Evolutionary conservation across 768 basidiomycete species (phyloP).

Genomic region (Lactifluus echinatus): DNA sequence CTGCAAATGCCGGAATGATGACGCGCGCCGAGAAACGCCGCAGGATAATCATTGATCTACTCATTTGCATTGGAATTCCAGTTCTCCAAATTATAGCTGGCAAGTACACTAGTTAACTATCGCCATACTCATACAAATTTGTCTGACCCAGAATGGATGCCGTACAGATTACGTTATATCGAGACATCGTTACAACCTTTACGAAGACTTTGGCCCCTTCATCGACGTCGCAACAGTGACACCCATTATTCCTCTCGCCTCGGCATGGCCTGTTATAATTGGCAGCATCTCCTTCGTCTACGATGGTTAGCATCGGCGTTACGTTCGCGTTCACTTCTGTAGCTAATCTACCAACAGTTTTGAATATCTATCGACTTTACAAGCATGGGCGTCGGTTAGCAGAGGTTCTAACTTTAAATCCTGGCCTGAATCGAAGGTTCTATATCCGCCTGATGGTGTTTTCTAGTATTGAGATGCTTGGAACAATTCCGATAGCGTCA

Average conservation of each 20-base stretch:
- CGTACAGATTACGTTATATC: conserved; percentile 5
- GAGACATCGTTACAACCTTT: conserved; percentile 40
- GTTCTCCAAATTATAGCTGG: conserved; percentile 6
- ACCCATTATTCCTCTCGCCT: conserved; percentile 27
- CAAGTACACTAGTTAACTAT: background rate
- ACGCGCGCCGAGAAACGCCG: conserved; percentile 27
- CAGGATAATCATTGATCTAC: conserved; percentile 26
- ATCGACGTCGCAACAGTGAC: conserved; percentile 29
- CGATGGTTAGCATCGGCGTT: conserved; percentile 30
- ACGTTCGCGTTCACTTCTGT: background rate
- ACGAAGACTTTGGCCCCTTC: conserved; percentile 38
- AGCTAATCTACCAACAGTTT: conserved; percentile 12
- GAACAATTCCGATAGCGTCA: background rate
- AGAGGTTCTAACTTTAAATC: conserved; percentile 24
- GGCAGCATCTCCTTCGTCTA: conserved; percentile 29
- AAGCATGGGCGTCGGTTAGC: conserved; percentile 24
- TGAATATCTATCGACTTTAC: conserved; percentile 24
- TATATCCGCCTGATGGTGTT: background rate
- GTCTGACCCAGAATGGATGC: background rate
- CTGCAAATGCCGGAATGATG: conserved; percentile 27
- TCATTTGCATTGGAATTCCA: conserved; percentile 25
- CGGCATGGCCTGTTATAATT: conserved; percentile 22
- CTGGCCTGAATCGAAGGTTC: conserved; percentile 28
- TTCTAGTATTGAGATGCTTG: background rate
- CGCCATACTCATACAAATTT: background rate